Evolutionary conservation across 2,329 filamentous ascomycete genomes (phyloP), one percentile per base, ranked within the genome.

Genomic region (Stemphylium lycopersici): DNA sequence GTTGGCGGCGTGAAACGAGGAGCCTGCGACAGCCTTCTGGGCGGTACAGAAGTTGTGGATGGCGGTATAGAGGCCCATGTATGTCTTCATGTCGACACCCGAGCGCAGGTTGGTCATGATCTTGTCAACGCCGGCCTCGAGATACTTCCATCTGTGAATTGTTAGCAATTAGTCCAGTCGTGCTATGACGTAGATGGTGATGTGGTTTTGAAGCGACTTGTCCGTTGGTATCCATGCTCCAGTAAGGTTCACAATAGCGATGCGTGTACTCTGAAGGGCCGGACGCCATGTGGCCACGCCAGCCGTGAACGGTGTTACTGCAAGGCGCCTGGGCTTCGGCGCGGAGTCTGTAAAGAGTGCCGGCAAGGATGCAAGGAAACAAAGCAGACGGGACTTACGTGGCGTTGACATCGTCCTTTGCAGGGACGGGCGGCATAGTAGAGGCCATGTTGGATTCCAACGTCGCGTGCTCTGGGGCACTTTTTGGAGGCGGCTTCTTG

Each of bases 1-100:
- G 61, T 85, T 84, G 29, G 75, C 76, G 71, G 74, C 68, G 67
- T 77, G 73, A 61, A 70, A 77, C 20, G 71, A 73, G 12, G 77
- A 78, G 47, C 84, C 81, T n/a, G 85, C 84, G 39, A 93, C 87
- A 1, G 91, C 91, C 76, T 98, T 98, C 76, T 98, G 95, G 20
- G 95, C 96, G 52, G 95, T 99, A 77, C 95, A 99, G 77, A 99
- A 99, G 80, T 99, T 97, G 80, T 99, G 95, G 44, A 99, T 95
- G 57, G 93, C 92, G 48, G 93, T 97, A 79, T 98, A 98, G 56
- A 97, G 87, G 52, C 90, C 91, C 93, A 98, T 97, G 78, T 98
- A 98, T 82, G 91, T 93, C 67, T 89, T 86, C 87, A 98, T 92
- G 71, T 97, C 93, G 78, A 99, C 90, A 57, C 95, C 95, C 63